Evolutionary conservation across 1,284 basidiomycete species (phyloP).

Genomic region (Chiua sp.): DNA sequence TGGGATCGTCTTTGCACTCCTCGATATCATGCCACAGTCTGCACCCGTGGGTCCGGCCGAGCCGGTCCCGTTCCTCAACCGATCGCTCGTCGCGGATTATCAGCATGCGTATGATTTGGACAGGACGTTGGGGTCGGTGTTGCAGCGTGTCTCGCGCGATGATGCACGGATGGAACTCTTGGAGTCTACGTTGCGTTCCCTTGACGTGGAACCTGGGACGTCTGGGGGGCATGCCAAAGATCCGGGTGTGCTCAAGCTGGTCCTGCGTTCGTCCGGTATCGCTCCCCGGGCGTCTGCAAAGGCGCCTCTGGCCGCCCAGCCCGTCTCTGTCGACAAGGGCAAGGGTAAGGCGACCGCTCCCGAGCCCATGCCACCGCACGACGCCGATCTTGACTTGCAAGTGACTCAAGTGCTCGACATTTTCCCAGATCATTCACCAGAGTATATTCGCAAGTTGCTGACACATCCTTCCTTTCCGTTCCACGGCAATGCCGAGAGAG

Average conservation of each 20-base stretch:
- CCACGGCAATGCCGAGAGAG: constrained; percentile 56
- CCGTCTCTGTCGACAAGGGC: constrained; percentile 39
- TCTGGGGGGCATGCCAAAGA: constrained; percentile 34
- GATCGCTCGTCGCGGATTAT: constrained; percentile 70
- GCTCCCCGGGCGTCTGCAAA: constrained; percentile 31
- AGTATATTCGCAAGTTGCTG: constrained; percentile 64
- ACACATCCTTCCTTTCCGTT: constrained; percentile 52
- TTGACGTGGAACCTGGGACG: constrained; percentile 32
- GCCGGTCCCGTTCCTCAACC: constrained; percentile 66
- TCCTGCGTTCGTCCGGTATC: constrained; percentile 63
- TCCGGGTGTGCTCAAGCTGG: constrained; percentile 62
- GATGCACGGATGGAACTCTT: constrained; percentile 63
- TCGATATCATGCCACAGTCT: constrained; percentile 46
- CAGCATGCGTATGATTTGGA: constrained; percentile 67
- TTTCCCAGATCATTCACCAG: constrained; percentile 60
- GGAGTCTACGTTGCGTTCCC: constrained; percentile 52
- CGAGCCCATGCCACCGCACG: constrained; percentile 20
- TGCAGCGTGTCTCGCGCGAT: constrained; percentile 51
- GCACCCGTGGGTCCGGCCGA: constrained; percentile 12
- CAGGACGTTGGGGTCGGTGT: constrained; percentile 49
- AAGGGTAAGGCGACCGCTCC: constrained; percentile 35
- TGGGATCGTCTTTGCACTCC: constrained; percentile 60
- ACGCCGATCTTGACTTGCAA: constrained; percentile 57
- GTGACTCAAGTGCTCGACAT: constrained; percentile 74
- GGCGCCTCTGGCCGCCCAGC: constrained; percentile 26